Base-by-base conservation (phyloP, 2,329 filamentous ascomycete species). In the Calonectria ilicicola region DNA sequence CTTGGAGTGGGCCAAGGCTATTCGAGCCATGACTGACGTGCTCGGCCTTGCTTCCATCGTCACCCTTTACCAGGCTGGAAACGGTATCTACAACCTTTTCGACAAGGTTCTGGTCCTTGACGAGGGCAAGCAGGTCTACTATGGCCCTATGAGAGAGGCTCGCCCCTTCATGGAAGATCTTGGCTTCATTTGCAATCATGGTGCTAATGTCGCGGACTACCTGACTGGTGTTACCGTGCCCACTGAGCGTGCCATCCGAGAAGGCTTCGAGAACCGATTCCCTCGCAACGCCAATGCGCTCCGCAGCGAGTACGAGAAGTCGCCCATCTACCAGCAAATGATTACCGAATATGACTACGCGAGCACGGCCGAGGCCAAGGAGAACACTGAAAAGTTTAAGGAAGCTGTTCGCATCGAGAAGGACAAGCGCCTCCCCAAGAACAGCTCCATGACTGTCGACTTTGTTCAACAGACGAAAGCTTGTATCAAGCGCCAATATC, bases 81-180 rank as follows among this genome's bases (percentile, higher is more conserved):
- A 94, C 68, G 91, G 89, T 27, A 93, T 94, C 71, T 93, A 93
- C 80, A 85, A 93, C 29, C 86, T 92, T 0, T 94, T 94, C 79
- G 92, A 94, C 80, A 94, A 94, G 78, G 91, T 93, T 0, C 85
- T 94, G 0, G 88, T 94, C 10, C 86, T 94, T 4, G 91, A 94
- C 58, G 88, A 91, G 70, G 92, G 92, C 58, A 90, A 91, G 73
- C 82, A 94, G 76, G 87, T 93, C 56, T 94, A 89, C 83, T 93
- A 92, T 74, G 92, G 92, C 0, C 87, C 91, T 0, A 84, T 87
- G 75, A 82, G 86, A 7, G 85, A 91, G 72, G 92, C 92, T 0
- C 83, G 86, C 5, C 89, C 90, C 0, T 94, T 92, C 77, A 92
- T 94, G 87, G 91, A 93, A 77, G 82, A 85, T 0, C 83, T 91